These are phyloP conservation scores for Auxenochlorella pyrenoidosa DNA, from an alignment of 139 green algal species.

Conservation along the genomic window DNA sequence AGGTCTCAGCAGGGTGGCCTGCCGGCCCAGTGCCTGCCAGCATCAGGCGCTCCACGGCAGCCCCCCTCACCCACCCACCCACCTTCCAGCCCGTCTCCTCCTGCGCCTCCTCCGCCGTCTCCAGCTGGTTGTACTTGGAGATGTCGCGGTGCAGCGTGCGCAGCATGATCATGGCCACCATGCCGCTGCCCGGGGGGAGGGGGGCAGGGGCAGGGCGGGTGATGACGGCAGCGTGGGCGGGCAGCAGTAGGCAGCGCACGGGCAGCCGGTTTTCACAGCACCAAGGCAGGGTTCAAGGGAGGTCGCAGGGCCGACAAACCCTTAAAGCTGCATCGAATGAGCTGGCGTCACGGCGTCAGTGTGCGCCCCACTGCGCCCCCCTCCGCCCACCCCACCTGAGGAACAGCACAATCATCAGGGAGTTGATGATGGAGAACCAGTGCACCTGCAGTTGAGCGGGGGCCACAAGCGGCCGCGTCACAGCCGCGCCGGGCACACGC, in stretches of 20 bases:
- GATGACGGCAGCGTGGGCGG: no score
- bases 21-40: no score
- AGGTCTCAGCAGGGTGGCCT: no score
- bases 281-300: no score
- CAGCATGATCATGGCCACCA: slow-evolving; percentile 99
- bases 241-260: not conserved
- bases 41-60: no score
- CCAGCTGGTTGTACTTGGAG: slow-evolving; percentile 97
- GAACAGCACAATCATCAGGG: slow-evolving; percentile 99
- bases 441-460: slow-evolving; percentile 54
- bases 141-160: slow-evolving; percentile 96
- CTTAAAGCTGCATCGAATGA: no score
- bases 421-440: slow-evolving; percentile 99
- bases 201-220: not conserved
- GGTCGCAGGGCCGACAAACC: no score
- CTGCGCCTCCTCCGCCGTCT: slow-evolving; percentile 91
- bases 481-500: no score
- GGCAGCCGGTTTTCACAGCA: not conserved
- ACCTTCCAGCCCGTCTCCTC: slow-evolving; percentile 99
- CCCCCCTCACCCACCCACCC: slow-evolving; percentile 13
- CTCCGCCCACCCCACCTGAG: slow-evolving; percentile 61
- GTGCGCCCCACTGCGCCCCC: not conserved
- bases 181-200: slow-evolving; percentile 60
- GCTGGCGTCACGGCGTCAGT: no score
- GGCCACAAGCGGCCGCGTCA: no score